Percentiles rank a stretch among this genome's conserved stretches.
These are phyloP conservation scores for Aspergillus sp. DNA, from an alignment of 2,329 filamentous ascomycete genomes.

Conservation along the genomic window DNA sequence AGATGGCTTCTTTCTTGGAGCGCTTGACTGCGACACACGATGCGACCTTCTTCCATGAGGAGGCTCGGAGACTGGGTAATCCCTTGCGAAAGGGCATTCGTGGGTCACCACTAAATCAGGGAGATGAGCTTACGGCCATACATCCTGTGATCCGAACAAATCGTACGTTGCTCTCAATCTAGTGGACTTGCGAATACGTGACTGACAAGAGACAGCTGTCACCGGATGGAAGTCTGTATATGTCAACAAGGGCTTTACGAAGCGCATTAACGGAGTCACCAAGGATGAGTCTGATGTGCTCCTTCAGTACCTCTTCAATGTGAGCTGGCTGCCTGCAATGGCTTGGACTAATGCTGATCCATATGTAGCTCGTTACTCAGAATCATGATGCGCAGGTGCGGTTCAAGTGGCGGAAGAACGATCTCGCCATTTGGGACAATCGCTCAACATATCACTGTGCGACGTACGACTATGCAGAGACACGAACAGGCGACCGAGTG, in stretches of 20 bases:
- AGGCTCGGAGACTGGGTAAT: slow-evolving; percentile 35
- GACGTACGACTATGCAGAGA: slow-evolving; percentile 38
- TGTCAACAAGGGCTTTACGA: slow-evolving; percentile 47
- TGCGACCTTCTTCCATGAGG: slow-evolving; percentile 56
- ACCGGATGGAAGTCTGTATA: slow-evolving; percentile 66
- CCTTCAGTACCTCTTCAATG: slow-evolving; percentile 47
- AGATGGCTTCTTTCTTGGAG: slow-evolving; percentile 63
- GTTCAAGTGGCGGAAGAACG: slow-evolving; percentile 56
- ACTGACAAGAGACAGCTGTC: slow-evolving; percentile 44
- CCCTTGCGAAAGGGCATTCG: slow-evolving; percentile 51
- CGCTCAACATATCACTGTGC: slow-evolving; percentile 51
- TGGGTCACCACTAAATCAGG: slow-evolving; percentile 60
- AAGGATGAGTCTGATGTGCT: slow-evolving; percentile 50
- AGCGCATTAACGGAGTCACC: slow-evolving; percentile 51
- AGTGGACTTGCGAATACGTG: background rate
- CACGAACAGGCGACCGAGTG: slow-evolving; percentile 53
- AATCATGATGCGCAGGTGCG: slow-evolving; percentile 58
- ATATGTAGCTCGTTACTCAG: slow-evolving; percentile 40
- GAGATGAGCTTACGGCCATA: slow-evolving; percentile 54
- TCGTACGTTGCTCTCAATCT: slow-evolving; percentile 31
- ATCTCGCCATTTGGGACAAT: slow-evolving; percentile 40
- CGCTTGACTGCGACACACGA: slow-evolving; percentile 61
- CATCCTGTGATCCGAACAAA: slow-evolving; percentile 66
- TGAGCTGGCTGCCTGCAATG: slow-evolving; percentile 21
- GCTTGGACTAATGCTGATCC: slow-evolving; percentile 1